Evolutionary conservation across 1,284 basidiomycete genomes (phyloP).

Genomic region (Stygiomarasmius scandens): DNA sequence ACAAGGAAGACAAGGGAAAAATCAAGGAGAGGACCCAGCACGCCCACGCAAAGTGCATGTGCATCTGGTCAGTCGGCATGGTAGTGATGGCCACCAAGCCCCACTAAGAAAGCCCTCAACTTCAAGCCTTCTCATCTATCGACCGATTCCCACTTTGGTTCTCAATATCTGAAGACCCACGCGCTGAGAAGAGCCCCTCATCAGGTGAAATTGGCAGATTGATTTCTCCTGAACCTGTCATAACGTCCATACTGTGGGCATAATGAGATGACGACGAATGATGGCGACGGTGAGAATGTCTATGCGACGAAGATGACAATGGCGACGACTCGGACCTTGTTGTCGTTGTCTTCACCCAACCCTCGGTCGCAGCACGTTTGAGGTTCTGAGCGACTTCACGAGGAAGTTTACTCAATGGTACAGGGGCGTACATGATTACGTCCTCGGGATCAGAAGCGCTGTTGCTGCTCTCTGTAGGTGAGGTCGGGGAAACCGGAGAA

Average conservation of each 20-base stretch:
- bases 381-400: slow-evolving; percentile 42
- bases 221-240: slow-evolving; percentile 41
- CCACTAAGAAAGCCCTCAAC: too few relatives aligned
- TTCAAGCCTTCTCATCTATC: too few relatives aligned
- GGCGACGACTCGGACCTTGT: slow-evolving; percentile 19
- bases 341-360: slow-evolving; percentile 52
- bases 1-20: too few relatives aligned
- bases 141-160: too few relatives aligned
- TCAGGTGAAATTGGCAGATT: slow-evolving; percentile 44
- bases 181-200: slow-evolving; percentile 43
- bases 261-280: slow-evolving; percentile 19
- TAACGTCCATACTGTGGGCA: slow-evolving; percentile 26
- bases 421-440: slow-evolving; percentile 68
- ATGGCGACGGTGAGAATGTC: slow-evolving; percentile 33
- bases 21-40: too few relatives aligned
- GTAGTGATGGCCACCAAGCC: too few relatives aligned
- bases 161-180: too few relatives aligned
- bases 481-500: slow-evolving; percentile 9
- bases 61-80: too few relatives aligned
- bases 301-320: slow-evolving; percentile 6
- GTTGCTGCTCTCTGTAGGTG: slow-evolving; percentile 13
- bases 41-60: too few relatives aligned
- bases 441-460: slow-evolving; percentile 24
- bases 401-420: slow-evolving; percentile 57
- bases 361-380: slow-evolving; percentile 62